phyloP scores from a whole-genome alignment of 495 filamentous ascomycete species.

The Neurospora hispaniola region DNA sequence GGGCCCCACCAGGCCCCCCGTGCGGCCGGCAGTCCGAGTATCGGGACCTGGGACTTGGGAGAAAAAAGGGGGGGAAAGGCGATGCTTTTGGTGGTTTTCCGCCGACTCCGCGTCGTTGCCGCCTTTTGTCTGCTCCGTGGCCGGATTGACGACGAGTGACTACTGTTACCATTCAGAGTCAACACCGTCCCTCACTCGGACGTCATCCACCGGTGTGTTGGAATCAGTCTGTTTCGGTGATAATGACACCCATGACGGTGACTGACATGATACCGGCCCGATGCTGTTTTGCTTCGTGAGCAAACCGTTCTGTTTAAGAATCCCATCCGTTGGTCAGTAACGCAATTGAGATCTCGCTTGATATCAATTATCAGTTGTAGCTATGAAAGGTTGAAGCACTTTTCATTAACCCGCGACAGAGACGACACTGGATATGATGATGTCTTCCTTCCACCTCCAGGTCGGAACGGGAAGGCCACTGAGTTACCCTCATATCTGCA shows the following conservation, averaged over 20 bases:
- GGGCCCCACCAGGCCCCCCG: background rate
- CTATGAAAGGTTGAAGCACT: background rate
- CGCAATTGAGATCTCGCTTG: background rate
- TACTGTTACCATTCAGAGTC: background rate
- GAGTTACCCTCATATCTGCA: background rate
- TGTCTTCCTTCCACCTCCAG: background rate
- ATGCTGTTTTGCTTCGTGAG: background rate
- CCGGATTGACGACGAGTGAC: background rate
- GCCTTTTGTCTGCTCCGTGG: background rate
- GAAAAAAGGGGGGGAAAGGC: background rate
- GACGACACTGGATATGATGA: background rate
- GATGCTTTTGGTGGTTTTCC: background rate
- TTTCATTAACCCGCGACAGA: background rate
- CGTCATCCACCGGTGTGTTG: background rate
- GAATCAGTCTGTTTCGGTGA: background rate
- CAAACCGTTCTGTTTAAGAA: background rate
- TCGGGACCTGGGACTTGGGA: background rate
- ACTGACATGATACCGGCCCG: background rate
- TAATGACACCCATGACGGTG: background rate
- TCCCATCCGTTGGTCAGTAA: background rate
- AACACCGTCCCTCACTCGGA: background rate
- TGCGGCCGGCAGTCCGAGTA: background rate
- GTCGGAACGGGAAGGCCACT: background rate
- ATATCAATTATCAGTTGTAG: no score
- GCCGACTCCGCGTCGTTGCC: background rate